A percentile compares a stretch with the other conserved stretches of the same genome.
These are phyloP conservation scores for Clarireedia monteithiana DNA, from an alignment of 2,329 filamentous ascomycete species.

Conservation along the genomic window DNA sequence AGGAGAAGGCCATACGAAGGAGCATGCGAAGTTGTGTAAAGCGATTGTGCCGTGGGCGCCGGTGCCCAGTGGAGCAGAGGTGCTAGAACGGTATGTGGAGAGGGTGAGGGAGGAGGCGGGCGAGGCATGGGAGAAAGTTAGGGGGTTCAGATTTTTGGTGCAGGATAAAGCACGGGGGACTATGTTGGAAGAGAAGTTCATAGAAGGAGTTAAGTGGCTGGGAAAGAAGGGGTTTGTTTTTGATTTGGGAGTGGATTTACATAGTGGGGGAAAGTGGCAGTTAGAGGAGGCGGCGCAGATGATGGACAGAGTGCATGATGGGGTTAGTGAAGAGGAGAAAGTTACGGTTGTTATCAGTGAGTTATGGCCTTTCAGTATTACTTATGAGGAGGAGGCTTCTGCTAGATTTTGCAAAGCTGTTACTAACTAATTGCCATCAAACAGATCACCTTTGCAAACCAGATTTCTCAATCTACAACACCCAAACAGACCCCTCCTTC, in stretches of 20 bases:
- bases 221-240: slow-evolving; percentile 60
- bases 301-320: slow-evolving; percentile 58
- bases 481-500: slow-evolving; percentile 39
- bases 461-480: slow-evolving; percentile 57
- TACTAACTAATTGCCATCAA: background rate
- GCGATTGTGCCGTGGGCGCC: slow-evolving; percentile 85
- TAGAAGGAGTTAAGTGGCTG: slow-evolving; percentile 58
- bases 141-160: slow-evolving; percentile 75
- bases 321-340: slow-evolving; percentile 49
- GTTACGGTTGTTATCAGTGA: slow-evolving; percentile 32
- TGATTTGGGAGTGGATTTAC: slow-evolving; percentile 77
- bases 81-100: slow-evolving; percentile 57
- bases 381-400: background rate
- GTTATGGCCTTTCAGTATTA: slow-evolving; percentile 5
- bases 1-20: slow-evolving; percentile 49
- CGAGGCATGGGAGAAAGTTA: slow-evolving; percentile 54
- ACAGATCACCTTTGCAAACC: slow-evolving; percentile 88
- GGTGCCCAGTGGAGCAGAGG: slow-evolving; percentile 53
- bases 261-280: slow-evolving; percentile 67
- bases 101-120: slow-evolving; percentile 55
- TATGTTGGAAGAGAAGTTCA: slow-evolving; percentile 55
- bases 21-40: slow-evolving; percentile 49
- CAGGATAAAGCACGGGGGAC: slow-evolving; percentile 66
- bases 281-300: slow-evolving; percentile 64
- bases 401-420: background rate